phyloP scores from a whole-genome alignment of 1,284 basidiomycete genomes.

The Irpex sp. region DNA sequence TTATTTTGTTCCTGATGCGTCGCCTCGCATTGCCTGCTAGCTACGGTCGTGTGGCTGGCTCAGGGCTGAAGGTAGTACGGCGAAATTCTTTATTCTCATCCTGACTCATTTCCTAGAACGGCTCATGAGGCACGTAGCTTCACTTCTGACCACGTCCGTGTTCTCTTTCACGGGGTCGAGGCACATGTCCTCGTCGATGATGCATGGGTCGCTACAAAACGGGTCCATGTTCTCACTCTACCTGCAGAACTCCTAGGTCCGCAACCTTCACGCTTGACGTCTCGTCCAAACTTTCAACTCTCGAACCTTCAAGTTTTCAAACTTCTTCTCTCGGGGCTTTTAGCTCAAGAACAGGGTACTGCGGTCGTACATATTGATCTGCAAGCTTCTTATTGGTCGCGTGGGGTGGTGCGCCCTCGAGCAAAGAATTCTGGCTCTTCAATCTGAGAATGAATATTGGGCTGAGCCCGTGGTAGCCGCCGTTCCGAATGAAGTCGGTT shows the following conservation, averaged over 20 bases:
- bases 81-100: background rate
- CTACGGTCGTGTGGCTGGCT: background rate
- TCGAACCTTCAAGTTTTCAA: background rate
- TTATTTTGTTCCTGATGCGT: background rate
- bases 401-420: background rate
- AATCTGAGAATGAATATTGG: background rate
- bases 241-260: background rate
- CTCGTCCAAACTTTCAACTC: background rate
- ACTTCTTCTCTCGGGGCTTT: background rate
- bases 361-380: conserved; percentile 1
- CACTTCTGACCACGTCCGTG: conserved; percentile 6
- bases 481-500: background rate
- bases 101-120: background rate
- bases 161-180: conserved; percentile 3
- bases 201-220: background rate
- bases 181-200: conserved; percentile 9
- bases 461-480: background rate
- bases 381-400: background rate
- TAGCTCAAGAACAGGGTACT: background rate
- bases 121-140: background rate
- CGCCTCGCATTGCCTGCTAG: background rate
- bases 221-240: background rate
- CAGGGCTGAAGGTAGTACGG: background rate
- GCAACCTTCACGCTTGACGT: background rate
- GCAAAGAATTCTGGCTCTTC: background rate